These are phyloP conservation scores for Mercurialis annua DNA, from an alignment of 345 rosid genomes.

Conservation along the genomic window DNA sequence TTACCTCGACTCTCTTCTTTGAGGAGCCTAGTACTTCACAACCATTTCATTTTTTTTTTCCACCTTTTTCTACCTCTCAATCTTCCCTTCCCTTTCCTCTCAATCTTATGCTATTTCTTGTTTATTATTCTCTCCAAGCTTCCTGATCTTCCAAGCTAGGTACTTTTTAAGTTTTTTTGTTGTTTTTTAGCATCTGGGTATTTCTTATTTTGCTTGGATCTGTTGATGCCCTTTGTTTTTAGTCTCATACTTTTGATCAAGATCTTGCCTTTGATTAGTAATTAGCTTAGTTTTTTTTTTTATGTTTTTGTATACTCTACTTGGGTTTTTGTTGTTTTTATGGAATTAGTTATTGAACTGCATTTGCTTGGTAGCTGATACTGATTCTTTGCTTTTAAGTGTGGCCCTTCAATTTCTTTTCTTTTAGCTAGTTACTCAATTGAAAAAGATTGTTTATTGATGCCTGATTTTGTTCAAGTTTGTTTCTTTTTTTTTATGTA, in stretches of 20 bases:
- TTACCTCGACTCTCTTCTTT: slow-evolving; percentile 37
- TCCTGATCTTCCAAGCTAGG: slow-evolving; percentile 35
- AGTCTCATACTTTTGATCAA: slow-evolving; percentile 24
- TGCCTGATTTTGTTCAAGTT: background rate
- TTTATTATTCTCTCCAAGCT: background rate
- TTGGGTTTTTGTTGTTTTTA: slow-evolving; percentile 6
- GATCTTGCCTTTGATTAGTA: slow-evolving; percentile 39
- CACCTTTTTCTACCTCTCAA: slow-evolving; percentile 7
- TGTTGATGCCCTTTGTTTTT: slow-evolving; percentile 25
- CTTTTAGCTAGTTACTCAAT: too few relatives aligned
- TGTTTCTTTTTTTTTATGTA: background rate
- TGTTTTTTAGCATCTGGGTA: slow-evolving; percentile 36
- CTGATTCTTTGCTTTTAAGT: slow-evolving; percentile 18
- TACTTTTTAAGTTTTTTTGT: slow-evolving; percentile 9
- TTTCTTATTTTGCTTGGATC: slow-evolving; percentile 35
- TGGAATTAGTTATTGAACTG: slow-evolving; percentile 19
- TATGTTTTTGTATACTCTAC: too few relatives aligned
- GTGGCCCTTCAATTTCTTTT: slow-evolving; percentile 31
- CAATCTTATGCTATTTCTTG: background rate
- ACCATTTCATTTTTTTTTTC: slow-evolving; percentile 23
- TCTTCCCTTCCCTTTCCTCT: background rate
- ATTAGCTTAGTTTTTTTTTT: slow-evolving; percentile 13
- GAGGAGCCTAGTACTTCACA: slow-evolving; percentile 28
- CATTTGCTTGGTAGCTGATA: slow-evolving; percentile 21
- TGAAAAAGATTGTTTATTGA: slow-evolving; percentile 8